A percentile compares a stretch with the other conserved stretches of the same genome.
These are phyloP conservation scores for Lentinula aciculospora DNA, from an alignment of 768 basidiomycete genomes.

Conservation along the genomic window DNA sequence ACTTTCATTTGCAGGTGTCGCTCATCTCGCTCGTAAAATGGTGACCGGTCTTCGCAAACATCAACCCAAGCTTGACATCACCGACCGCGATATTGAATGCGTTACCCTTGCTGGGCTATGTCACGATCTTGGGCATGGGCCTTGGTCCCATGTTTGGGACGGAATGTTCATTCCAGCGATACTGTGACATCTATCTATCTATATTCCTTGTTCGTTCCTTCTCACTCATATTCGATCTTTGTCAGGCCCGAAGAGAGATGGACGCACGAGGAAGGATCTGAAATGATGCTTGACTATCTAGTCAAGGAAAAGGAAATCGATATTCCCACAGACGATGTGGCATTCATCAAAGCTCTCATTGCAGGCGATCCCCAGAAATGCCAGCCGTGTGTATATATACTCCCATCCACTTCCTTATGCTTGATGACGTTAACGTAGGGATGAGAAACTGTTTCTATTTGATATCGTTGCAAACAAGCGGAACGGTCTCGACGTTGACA, in stretches of 20 bases:
- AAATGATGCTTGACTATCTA: slow-evolving; percentile 77
- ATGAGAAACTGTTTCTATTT: slow-evolving; percentile 71
- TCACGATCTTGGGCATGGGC: slow-evolving; percentile 80
- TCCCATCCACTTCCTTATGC: background rate
- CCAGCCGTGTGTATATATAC: slow-evolving; percentile 34
- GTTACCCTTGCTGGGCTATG: slow-evolving; percentile 79
- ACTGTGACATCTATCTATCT: slow-evolving; percentile 35
- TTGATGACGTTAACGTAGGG: slow-evolving; percentile 16
- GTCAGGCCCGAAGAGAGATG: slow-evolving; percentile 47
- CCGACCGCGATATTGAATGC: slow-evolving; percentile 67
- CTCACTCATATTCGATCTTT: background rate
- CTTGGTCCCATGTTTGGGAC: slow-evolving; percentile 87
- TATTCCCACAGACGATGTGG: slow-evolving; percentile 41
- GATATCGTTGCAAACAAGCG: slow-evolving; percentile 80
- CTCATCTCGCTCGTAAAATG: slow-evolving; percentile 64
- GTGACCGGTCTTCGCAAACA: slow-evolving; percentile 46
- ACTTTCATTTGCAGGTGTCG: slow-evolving; percentile 51
- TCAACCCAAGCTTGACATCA: slow-evolving; percentile 62
- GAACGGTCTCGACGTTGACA: slow-evolving; percentile 85
- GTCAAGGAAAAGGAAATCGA: slow-evolving; percentile 49
- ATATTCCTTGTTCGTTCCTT: background rate
- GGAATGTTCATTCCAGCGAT: slow-evolving; percentile 61
- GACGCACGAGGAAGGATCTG: slow-evolving; percentile 76
- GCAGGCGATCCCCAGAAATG: slow-evolving; percentile 50
- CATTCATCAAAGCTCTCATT: slow-evolving; percentile 76